A percentile compares a stretch with the other conserved stretches of the same genome.
Conservation (phyloP, 1,284 basidiomycete genomes). For the Caloboletus firmus region DNA sequence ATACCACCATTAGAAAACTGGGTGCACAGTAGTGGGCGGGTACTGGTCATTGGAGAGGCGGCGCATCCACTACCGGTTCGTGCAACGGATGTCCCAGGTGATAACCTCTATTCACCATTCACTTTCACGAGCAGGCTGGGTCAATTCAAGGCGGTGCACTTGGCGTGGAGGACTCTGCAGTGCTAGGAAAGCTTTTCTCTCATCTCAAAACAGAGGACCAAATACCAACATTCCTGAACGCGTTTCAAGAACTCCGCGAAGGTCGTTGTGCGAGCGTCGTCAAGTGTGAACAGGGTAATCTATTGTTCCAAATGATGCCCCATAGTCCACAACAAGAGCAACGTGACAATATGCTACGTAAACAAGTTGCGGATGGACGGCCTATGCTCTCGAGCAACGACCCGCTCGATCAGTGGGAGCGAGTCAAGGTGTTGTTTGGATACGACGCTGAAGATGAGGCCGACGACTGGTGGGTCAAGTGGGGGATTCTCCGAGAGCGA, state of each 20-base stretch:
- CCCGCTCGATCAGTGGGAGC: conserved; percentile 38
- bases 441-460: conserved; percentile 48
- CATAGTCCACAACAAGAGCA: conserved; percentile 39
- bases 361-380: conserved; percentile 39
- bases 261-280: conserved; percentile 41
- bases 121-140: conserved; percentile 42
- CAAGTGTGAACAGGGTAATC: conserved; percentile 39
- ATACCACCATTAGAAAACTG: conserved; percentile 50
- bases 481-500: conserved; percentile 36
- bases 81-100: background rate
- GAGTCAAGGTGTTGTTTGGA: conserved; percentile 42
- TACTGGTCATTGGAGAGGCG: conserved; percentile 51
- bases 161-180: conserved; percentile 56
- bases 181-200: conserved; percentile 57
- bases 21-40: conserved; percentile 47
- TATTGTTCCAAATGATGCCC: conserved; percentile 42
- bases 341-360: conserved; percentile 46
- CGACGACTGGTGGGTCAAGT: conserved; percentile 43
- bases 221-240: conserved; percentile 50
- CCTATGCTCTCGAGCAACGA: conserved; percentile 35
- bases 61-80: conserved; percentile 55
- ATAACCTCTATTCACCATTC: background rate
- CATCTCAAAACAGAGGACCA: conserved; percentile 51
- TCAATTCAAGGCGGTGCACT: conserved; percentile 51
- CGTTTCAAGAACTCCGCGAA: conserved; percentile 52